A percentile compares a stretch with the other conserved stretches of the same genome.
phyloP scores from a whole-genome alignment of 2,329 filamentous ascomycete genomes.

The Aureobasidium sp. region DNA sequence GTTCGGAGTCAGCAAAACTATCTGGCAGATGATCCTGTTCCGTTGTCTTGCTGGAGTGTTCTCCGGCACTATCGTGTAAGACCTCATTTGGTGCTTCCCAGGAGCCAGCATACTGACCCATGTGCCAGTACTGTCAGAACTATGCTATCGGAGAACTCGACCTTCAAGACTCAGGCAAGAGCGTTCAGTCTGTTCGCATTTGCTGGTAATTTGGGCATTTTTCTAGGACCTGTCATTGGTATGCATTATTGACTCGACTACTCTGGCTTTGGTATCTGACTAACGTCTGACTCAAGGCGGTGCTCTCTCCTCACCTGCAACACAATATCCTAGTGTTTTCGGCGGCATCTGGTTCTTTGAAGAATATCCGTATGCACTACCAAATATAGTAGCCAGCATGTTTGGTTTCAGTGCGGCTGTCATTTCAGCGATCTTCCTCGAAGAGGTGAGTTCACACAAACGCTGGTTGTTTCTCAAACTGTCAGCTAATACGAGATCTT shows the following conservation, averaged over 20 bases:
- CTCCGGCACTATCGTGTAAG: slow-evolving; percentile 57
- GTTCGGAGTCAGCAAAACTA: slow-evolving; percentile 59
- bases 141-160: slow-evolving; percentile 70
- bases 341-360: slow-evolving; percentile 51
- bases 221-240: slow-evolving; percentile 60
- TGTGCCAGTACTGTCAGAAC: slow-evolving; percentile 53
- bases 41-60: slow-evolving; percentile 67
- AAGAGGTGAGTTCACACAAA: slow-evolving; percentile 41
- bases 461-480: background rate
- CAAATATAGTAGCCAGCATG: slow-evolving; percentile 51
- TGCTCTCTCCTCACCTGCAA: slow-evolving; percentile 58
- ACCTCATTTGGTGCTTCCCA: too few species aligned
- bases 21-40: slow-evolving; percentile 70
- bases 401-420: slow-evolving; percentile 50
- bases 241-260: background rate
- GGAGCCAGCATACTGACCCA: background rate
- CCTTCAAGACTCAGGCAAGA: slow-evolving; percentile 60
- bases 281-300: slow-evolving; percentile 46
- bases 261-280: background rate
- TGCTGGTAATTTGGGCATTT: slow-evolving; percentile 64
- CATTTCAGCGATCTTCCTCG: slow-evolving; percentile 49
- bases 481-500: background rate
- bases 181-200: slow-evolving; percentile 75
- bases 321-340: slow-evolving; percentile 56
- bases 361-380: slow-evolving; percentile 58